Conservation (phyloP, 2,329 filamentous ascomycete genomes). For the Fusarium duplospermum region DNA sequence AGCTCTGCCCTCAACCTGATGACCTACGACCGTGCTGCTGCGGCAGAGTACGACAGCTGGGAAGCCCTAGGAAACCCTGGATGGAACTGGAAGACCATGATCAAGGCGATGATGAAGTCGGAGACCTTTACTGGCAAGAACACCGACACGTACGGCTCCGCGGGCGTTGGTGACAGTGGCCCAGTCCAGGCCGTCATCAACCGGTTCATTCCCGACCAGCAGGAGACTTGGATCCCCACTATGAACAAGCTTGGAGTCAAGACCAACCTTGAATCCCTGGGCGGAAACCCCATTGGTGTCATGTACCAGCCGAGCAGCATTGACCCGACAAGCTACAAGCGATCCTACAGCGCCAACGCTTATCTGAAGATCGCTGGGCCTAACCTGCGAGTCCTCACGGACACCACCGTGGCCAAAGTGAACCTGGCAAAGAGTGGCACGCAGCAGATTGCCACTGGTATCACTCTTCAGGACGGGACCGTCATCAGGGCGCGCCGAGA, state of each 20-base stretch:
- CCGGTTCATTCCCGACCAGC: conserved; percentile 56
- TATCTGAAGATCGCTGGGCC: conserved; percentile 55
- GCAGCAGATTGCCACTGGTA: conserved; percentile 32
- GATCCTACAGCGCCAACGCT: conserved; percentile 59
- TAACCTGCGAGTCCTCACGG: conserved; percentile 50
- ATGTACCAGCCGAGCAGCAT: conserved; percentile 61
- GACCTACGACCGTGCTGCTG: conserved; percentile 51
- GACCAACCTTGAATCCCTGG: conserved; percentile 55
- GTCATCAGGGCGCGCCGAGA: conserved; percentile 8
- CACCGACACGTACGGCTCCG: conserved; percentile 24
- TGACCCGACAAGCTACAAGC: conserved; percentile 55
- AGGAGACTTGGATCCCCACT: conserved; percentile 57
- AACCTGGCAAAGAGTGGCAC: conserved; percentile 33
- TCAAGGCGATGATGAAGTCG: conserved; percentile 45
- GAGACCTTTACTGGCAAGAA: conserved; percentile 35
- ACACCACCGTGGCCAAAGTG: conserved; percentile 37
- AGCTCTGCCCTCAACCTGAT: conserved; percentile 48
- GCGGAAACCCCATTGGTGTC: conserved; percentile 60
- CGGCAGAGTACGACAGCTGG: conserved; percentile 53
- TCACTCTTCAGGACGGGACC: conserved; percentile 25
- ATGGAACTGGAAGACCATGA: conserved; percentile 53
- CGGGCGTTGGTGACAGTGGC: conserved; percentile 18
- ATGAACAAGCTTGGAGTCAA: conserved; percentile 54
- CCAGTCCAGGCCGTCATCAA: conserved; percentile 49
- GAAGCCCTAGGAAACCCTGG: conserved; percentile 51